Evolutionary conservation across 768 basidiomycete species (phyloP), one percentile per base, ranked within the genome.

Genomic region (Hortiboletus flavorubellus): DNA sequence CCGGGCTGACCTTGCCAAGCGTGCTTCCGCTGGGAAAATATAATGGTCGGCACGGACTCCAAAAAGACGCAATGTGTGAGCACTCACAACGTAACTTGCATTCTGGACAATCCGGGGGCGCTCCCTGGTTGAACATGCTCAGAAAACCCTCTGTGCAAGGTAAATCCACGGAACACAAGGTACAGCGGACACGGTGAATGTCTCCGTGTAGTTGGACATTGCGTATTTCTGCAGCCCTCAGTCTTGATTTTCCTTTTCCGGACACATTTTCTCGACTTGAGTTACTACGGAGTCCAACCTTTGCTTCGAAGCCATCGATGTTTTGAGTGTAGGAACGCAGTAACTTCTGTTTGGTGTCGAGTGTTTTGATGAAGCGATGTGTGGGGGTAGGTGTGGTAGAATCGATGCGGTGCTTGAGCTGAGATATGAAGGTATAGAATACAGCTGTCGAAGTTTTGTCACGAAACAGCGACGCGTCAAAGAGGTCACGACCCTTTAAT

Each of bases 241-340:
- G 72, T 65, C 83, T 92, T 14, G 75, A 72, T 66, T 90, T 92
- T 15, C 87, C 84, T 64, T 87, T 89, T n/a, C 78, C 78, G 21
- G 67, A 75, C 1, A 70, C 69, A 53, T 67, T 75, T 8, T 77
- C 79, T 43, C 80, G 76, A 59, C 80, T 81, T 3, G 86, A 81
- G 56, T 79, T 85, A 42, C 89, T 81, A 37, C 83, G 72, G 8
- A 99, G 77, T 1, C 95, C 95, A 0, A 83, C 83, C 51, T 79
- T 78, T 63, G 85, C 87, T 67, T 99, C 97, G 12, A 99, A 74
- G 11, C 93, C 96, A 72, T 99, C 97, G 43, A 99, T 95, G 68
- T 99, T 99, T 73, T 99, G 97, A 1, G 97, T 98, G 70, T 98
- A 99, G 12, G 87, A 90, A 55, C 97, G 83, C 26, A 96, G 68